Percentiles rank a stretch among this genome's conserved stretches.
Conservation (phyloP, 164 flowering plant species). For the Stephania japonica region DNA sequence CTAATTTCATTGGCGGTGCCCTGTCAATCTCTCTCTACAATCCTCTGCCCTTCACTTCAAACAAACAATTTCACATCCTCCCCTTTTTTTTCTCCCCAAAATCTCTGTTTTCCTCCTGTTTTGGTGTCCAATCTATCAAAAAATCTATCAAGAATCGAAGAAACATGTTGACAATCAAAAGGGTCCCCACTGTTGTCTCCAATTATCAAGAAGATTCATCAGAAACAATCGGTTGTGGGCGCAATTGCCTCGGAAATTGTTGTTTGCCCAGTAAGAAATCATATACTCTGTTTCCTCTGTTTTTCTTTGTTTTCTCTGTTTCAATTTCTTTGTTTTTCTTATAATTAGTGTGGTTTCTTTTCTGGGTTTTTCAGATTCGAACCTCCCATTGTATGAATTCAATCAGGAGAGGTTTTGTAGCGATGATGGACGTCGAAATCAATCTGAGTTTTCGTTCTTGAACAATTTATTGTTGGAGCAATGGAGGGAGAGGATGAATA, state of each 20-base stretch:
- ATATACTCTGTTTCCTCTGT: background rate
- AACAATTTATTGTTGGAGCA: slow-evolving; percentile 20
- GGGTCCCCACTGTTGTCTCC: slow-evolving; percentile 71
- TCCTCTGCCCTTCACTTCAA: too few relatives aligned
- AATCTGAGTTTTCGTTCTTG: too few relatives aligned
- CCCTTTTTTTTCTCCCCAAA: too few relatives aligned
- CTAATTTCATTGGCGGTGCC: too few relatives aligned
- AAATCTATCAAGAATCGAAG: background rate
- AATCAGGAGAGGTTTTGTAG: slow-evolving; percentile 14
- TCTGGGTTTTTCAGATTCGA: slow-evolving; percentile 23
- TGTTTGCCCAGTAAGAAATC: slow-evolving; percentile 46
- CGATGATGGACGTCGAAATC: too few relatives aligned
- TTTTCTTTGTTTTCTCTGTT: background rate
- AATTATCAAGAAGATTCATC: slow-evolving; percentile 49
- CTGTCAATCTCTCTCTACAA: too few relatives aligned
- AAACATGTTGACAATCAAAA: slow-evolving; percentile 58
- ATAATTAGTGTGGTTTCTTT: background rate
- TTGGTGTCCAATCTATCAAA: too few relatives aligned
- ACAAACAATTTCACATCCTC: too few relatives aligned
- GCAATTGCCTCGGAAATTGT: slow-evolving; percentile 60
- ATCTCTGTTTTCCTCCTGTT: too few relatives aligned
- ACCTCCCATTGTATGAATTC: slow-evolving; percentile 42
- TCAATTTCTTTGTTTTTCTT: too few relatives aligned
- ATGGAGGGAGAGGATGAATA: slow-evolving; percentile 72
- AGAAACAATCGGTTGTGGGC: slow-evolving; percentile 43